These are phyloP conservation scores for Phytophthora citrophthora DNA, from an alignment of 352 stramenopile genomes.

Conservation along the genomic window DNA sequence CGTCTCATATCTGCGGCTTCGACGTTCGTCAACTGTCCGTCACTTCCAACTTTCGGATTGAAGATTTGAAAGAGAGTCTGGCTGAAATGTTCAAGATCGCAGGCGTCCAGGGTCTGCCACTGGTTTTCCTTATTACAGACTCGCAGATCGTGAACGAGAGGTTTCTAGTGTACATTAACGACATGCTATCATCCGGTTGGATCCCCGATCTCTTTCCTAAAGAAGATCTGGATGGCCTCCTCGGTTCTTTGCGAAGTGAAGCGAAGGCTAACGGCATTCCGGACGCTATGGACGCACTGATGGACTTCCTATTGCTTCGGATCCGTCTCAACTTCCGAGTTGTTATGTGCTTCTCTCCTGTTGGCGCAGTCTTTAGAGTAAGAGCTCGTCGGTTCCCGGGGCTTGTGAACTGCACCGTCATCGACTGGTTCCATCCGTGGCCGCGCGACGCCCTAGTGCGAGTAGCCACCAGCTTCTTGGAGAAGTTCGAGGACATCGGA, in stretches of 20 bases:
- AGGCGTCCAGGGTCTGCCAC: conserved; percentile 93
- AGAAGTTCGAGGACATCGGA: conserved; percentile 94
- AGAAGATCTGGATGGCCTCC: conserved; percentile 95
- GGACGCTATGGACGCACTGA: conserved; percentile 93
- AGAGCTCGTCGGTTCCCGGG: conserved; percentile 96
- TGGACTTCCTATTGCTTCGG: conserved; percentile 96
- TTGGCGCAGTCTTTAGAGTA: conserved; percentile 96
- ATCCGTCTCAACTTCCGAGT: conserved; percentile 96
- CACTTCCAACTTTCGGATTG: conserved; percentile 96
- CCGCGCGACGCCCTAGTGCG: conserved; percentile 96
- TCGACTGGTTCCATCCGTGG: conserved; percentile 99
- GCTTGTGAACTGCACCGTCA: conserved; percentile 97
- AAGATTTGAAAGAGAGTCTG: conserved; percentile 97
- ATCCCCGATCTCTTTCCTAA: conserved; percentile 97
- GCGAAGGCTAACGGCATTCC: conserved; percentile 95
- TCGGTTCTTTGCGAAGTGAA: conserved; percentile 93
- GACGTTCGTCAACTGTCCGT: conserved; percentile 96
- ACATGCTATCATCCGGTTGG: conserved; percentile 96
- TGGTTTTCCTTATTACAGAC: conserved; percentile 98
- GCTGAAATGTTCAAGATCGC: conserved; percentile 96
- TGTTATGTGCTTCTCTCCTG: conserved; percentile 97
- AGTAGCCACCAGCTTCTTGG: conserved; percentile 95
- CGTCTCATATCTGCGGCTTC: conserved; percentile 97
- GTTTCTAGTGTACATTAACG: conserved; percentile 99
- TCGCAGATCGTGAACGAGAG: conserved; percentile 98